Evolutionary conservation across 192 early-diverging fungal genomes (phyloP).

Genomic region (Coemansia biformis): DNA sequence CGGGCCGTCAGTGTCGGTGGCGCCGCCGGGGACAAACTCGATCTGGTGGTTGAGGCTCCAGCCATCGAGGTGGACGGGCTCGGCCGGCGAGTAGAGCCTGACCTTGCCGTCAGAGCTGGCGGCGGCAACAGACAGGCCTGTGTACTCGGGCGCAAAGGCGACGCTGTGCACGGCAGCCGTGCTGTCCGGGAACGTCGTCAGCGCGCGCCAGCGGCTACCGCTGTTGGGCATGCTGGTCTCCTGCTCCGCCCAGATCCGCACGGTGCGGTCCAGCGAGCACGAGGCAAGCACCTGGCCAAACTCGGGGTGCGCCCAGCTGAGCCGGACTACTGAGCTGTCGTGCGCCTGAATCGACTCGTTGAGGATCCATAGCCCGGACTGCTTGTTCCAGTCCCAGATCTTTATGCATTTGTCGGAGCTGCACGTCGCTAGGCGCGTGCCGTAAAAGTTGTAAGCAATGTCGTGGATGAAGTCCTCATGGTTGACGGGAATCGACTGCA

Average conservation of each 20-base stretch:
- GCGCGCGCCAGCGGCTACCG: conserved; percentile 63
- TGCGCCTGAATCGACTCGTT: conserved; percentile 70
- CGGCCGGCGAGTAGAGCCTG: conserved; percentile 81
- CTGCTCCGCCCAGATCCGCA: conserved; percentile 88
- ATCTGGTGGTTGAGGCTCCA: conserved; percentile 74
- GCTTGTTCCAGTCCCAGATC: conserved; percentile 82
- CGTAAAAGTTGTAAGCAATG: conserved; percentile 88
- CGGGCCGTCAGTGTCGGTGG: conserved; percentile 72
- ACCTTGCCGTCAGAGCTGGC: conserved; percentile 76
- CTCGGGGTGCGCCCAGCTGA: conserved; percentile 97
- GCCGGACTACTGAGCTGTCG: conserved; percentile 77
- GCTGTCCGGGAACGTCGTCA: conserved; percentile 60
- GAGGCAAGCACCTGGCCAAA: conserved; percentile 87
- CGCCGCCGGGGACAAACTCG: conserved; percentile 49
- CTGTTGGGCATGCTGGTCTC: conserved; percentile 59
- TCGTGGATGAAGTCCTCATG: conserved; percentile 92
- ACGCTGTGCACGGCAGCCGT: conserved; percentile 76
- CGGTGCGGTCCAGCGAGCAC: conserved; percentile 87
- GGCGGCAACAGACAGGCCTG: conserved; percentile 73
- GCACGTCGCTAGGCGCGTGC: conserved; percentile 81
- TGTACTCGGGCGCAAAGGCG: conserved; percentile 83
- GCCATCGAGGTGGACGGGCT: conserved; percentile 65
- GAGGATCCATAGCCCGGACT: conserved; percentile 64
- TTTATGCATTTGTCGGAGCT: conserved; percentile 92
- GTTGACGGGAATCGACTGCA: conserved; percentile 47